phyloP scores from a whole-genome alignment of 208 protist genomes.

The Trypanosoma vivax region DNA sequence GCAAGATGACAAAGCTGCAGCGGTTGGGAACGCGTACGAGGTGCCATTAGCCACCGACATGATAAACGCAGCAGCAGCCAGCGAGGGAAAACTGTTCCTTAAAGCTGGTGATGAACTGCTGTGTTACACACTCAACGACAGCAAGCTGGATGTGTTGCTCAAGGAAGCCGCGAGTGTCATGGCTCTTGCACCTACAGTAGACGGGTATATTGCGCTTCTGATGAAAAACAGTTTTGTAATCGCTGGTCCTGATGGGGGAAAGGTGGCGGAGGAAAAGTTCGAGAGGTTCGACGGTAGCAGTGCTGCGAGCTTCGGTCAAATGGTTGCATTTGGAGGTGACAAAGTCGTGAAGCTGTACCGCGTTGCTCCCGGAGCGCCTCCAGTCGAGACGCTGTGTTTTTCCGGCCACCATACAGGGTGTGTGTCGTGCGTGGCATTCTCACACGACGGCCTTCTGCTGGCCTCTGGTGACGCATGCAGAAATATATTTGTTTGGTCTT shows the following conservation, averaged over 20 bases:
- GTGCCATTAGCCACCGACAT: background rate
- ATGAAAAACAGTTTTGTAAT: slow-evolving; percentile 8
- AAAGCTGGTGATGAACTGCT: slow-evolving; percentile 21
- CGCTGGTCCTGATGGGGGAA: slow-evolving; percentile 6
- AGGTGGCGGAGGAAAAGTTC: slow-evolving; percentile 17
- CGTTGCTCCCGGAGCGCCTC: slow-evolving; percentile 1
- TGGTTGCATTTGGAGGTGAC: slow-evolving; percentile 25
- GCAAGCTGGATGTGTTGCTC: slow-evolving; percentile 9
- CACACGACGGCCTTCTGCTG: slow-evolving; percentile 12
- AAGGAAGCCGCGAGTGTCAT: slow-evolving; percentile 11
- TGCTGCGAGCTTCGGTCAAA: slow-evolving; percentile 11
- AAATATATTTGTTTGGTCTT: slow-evolving; percentile 39
- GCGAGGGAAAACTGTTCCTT: slow-evolving; percentile 13
- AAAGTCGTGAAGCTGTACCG: slow-evolving; percentile 18
- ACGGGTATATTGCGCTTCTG: slow-evolving; percentile 11
- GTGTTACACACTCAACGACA: slow-evolving; percentile 3
- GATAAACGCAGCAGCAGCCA: slow-evolving; percentile 13
- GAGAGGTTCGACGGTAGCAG: slow-evolving; percentile 22
- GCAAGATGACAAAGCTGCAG: background rate
- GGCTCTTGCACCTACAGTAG: slow-evolving; percentile 4
- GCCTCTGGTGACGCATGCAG: slow-evolving; percentile 24
- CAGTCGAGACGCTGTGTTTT: slow-evolving; percentile 11
- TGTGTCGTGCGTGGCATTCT: slow-evolving; percentile 25
- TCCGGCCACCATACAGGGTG: slow-evolving; percentile 16
- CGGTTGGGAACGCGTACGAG: background rate